A percentile compares a stretch with the other conserved stretches of the same genome.
These are phyloP conservation scores for Senecio squalidus DNA, from an alignment of 140 eudicot genomes.

Conservation along the genomic window DNA sequence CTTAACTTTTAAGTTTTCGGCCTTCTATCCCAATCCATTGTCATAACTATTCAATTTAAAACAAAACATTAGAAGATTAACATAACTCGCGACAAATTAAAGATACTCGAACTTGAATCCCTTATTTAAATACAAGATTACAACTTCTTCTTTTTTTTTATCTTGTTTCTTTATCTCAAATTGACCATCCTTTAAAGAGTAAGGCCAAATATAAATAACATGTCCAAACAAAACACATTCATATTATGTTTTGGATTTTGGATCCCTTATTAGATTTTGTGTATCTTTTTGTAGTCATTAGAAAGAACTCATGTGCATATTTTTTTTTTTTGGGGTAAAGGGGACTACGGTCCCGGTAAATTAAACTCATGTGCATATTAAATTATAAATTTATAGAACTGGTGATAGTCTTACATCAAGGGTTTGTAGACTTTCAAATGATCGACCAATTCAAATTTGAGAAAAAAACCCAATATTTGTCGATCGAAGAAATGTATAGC, in stretches of 20 bases:
- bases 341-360: too few relatives aligned
- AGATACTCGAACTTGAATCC: not conserved
- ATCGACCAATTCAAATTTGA: not conserved
- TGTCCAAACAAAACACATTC: too few relatives aligned
- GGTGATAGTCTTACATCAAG: not conserved
- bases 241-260: conserved; percentile 3
- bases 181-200: too few relatives aligned
- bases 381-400: not conserved
- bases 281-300: conserved; percentile 4
- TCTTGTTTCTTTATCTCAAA: not conserved
- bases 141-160: not conserved
- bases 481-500: too few relatives aligned
- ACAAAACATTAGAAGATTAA: too few relatives aligned
- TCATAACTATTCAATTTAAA: too few relatives aligned
- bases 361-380: too few relatives aligned
- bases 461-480: too few relatives aligned
- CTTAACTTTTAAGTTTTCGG: too few relatives aligned
- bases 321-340: too few relatives aligned
- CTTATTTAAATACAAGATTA: not conserved
- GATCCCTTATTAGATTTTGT: conserved; percentile 1
- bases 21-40: too few relatives aligned
- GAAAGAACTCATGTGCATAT: not conserved
- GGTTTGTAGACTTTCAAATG: not conserved
- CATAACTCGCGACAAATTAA: not conserved
- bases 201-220: too few relatives aligned